Base-by-base conservation (phyloP, 768 basidiomycete species). In the Rhodotorula kratochvilovae region DNA sequence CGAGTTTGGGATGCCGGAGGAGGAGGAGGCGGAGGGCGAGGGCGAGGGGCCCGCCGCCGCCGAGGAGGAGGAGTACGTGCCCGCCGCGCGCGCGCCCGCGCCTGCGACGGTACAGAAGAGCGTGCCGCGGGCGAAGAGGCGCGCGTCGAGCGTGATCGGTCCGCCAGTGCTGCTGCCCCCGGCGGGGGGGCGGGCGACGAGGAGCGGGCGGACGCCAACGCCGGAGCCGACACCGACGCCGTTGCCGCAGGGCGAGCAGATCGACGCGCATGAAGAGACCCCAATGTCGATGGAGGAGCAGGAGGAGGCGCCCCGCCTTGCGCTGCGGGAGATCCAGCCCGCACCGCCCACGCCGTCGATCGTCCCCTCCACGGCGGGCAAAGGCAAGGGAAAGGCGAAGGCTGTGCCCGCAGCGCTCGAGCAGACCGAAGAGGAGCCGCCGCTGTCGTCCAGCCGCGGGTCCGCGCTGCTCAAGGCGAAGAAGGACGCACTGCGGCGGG, bases 401-500 rank as follows among this genome's bases (percentile, higher is more conserved):
- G 61, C 60, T 15, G 43, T 16, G 10, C n/a, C 51, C 51, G n/a
- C 8, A 7, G 51, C 51, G 10, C 12, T 7, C 25, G 48, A 27
- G 4, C 23, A 50, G 10, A 23, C 25, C 1, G 48, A 50, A 5
- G 48, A 50, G 25, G 48, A 50, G 21, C 19, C 16, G 36, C 35
- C 53, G 43, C 27, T 7, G n/a, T 29, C 42, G 21, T 42, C 27
- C 42, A 54, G 39, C 31, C 54, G 19, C 21, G 42, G 54, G 31
- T 33, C 50, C 5, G 66, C 66, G 27, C 42, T 70, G 31, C 36
- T 70, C 23, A 43, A 70, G 45, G 63, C 57, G 7, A 53, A 42
- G 63, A 70, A 64, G 51, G 63, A 64, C n/a, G 63, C 68, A 7
- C 6, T 70, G 23, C 48, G 63, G 25, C n/a, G 19, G 17, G 43